Conservation (phyloP, 148 eudicot species). For the Silene uniflora region DNA sequence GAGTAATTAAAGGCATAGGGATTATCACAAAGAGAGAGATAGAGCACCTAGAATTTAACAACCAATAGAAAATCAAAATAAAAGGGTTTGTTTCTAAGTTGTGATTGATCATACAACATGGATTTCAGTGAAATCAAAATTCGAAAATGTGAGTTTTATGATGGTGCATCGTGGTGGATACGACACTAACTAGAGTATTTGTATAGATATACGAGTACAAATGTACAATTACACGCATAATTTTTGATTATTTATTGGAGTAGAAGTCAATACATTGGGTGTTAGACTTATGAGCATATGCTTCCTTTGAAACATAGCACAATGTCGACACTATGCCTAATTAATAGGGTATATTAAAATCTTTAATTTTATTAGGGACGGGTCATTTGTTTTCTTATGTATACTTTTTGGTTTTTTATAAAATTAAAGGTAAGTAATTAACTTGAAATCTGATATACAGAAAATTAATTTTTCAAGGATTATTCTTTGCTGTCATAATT, state of each 20-base stretch:
- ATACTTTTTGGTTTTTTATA: too few species aligned
- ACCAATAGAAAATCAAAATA: constrained; percentile 30
- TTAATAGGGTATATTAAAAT: constrained; percentile 19
- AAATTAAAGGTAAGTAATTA: too few species aligned
- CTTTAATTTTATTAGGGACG: background rate
- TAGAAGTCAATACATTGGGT: background rate
- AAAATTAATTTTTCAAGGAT: too few species aligned
- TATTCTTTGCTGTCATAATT: too few species aligned
- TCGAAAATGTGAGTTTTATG: background rate
- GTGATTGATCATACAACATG: constrained; percentile 20
- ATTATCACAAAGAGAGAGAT: constrained; percentile 30
- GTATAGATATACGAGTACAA: background rate
- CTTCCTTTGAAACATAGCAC: constrained; percentile 23
- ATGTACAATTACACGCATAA: background rate
- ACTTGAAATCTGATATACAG: too few species aligned
- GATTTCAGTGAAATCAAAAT: constrained; percentile 16
- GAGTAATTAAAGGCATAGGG: constrained; percentile 27
- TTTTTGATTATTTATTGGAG: background rate
- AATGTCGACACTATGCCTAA: constrained; percentile 32
- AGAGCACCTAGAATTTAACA: constrained; percentile 18
- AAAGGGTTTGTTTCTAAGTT: constrained; percentile 12
- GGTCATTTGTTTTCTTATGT: too few species aligned
- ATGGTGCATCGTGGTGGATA: constrained; percentile 23
- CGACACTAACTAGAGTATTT: constrained; percentile 2
- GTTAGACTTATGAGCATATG: constrained; percentile 1